A percentile compares a stretch with the other conserved stretches of the same genome.
These are phyloP conservation scores for Metarhizium robertsii DNA, from an alignment of 2,329 filamentous ascomycete species.

Conservation along the genomic window DNA sequence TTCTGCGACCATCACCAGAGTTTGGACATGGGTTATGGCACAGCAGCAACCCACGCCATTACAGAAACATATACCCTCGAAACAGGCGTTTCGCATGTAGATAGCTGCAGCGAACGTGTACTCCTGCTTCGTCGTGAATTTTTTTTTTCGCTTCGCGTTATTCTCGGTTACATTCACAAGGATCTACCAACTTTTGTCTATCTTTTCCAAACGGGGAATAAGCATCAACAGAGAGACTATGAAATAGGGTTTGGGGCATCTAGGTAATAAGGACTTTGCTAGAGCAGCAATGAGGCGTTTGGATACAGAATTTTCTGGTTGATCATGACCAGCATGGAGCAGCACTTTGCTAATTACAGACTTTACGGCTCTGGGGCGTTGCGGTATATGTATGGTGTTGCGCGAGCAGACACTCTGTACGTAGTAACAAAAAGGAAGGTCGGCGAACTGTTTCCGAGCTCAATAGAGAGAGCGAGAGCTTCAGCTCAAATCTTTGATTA, in stretches of 20 bases:
- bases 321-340: not conserved
- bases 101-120: not conserved
- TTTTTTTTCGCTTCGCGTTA: not conserved
- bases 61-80: not conserved
- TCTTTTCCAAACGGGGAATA: not conserved
- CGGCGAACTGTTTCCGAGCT: not conserved
- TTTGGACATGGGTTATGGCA: not conserved
- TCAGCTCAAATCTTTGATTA: slow-evolving; percentile 51
- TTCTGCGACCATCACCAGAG: not conserved
- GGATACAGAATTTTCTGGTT: not conserved
- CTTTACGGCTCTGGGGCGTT: not conserved
- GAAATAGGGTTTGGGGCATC: not conserved
- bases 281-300: not conserved
- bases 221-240: not conserved
- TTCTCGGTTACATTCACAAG: not conserved
- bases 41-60: not conserved
- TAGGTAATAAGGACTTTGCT: not conserved
- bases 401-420: not conserved
- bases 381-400: not conserved
- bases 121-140: not conserved
- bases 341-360: not conserved
- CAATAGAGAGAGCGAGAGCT: not conserved
- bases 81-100: not conserved
- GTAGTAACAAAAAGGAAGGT: not conserved
- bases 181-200: not conserved